Conservation (phyloP, 352 stramenopile species). For the Globisporangium echinulatum region DNA sequence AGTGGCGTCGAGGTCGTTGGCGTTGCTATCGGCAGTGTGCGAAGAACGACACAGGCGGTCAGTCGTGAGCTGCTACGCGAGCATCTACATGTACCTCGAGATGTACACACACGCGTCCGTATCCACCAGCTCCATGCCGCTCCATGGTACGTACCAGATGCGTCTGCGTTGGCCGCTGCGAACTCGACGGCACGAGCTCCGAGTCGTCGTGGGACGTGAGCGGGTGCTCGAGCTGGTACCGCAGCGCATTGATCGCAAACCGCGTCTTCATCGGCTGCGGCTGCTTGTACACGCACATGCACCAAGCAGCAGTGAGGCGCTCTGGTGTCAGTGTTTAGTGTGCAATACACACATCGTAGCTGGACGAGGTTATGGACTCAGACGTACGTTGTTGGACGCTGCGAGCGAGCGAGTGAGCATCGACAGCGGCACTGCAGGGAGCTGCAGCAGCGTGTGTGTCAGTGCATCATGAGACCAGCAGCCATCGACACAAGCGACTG, state of each 20-base stretch:
- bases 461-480: too few species aligned
- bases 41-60: background rate
- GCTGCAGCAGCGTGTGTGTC: constrained; percentile 10
- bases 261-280: constrained; percentile 32
- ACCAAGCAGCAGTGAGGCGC: too few species aligned
- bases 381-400: constrained; percentile 17
- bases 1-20: constrained; percentile 29
- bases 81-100: background rate
- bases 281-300: constrained; percentile 2
- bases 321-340: too few species aligned
- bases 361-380: background rate
- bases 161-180: constrained; percentile 39
- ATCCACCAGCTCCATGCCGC: background rate
- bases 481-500: too few species aligned
- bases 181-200: constrained; percentile 38
- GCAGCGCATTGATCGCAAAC: constrained; percentile 61
- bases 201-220: constrained; percentile 75
- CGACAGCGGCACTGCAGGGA: constrained; percentile 43
- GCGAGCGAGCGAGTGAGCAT: constrained; percentile 50
- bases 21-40: constrained; percentile 25
- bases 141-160: constrained; percentile 28
- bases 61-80: background rate
- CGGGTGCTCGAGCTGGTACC: constrained; percentile 71
- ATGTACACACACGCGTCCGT: background rate
- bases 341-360: background rate